Evolutionary conservation across 345 rosid genomes (phyloP).

Genomic region (Jatropha curcas): DNA sequence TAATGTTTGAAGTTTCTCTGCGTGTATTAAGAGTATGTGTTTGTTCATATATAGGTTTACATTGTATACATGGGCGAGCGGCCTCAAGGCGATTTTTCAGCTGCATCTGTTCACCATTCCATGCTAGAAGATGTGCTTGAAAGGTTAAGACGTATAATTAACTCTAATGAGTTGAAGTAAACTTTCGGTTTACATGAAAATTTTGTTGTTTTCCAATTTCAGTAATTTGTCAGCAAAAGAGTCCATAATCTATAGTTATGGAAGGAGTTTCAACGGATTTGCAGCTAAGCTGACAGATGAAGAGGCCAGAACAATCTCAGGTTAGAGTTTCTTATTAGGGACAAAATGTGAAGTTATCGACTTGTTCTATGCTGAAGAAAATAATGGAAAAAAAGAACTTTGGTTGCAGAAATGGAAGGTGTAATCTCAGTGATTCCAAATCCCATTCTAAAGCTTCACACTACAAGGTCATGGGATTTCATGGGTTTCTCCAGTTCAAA

Average conservation of each 20-base stretch:
- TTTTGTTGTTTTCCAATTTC: neutral
- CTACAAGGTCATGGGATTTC: conserved; percentile 31
- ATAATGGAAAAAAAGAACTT: neutral
- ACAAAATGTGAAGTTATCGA: no score
- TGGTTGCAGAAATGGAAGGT: conserved; percentile 22
- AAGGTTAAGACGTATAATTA: no score
- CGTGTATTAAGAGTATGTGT: no score
- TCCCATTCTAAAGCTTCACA: conserved; percentile 18
- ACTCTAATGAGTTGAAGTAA: no score
- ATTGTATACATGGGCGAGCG: conserved; percentile 38
- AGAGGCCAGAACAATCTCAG: conserved; percentile 10
- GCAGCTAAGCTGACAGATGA: conserved; percentile 12
- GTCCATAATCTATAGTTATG: neutral
- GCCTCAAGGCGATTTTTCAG: conserved; percentile 16
- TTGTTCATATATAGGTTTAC: conserved; percentile 20
- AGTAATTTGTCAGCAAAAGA: neutral
- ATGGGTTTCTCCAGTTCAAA: conserved; percentile 9
- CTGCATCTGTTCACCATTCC: conserved; percentile 24
- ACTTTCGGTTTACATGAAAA: no score
- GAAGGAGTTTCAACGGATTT: conserved; percentile 16
- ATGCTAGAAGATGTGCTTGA: conserved; percentile 34
- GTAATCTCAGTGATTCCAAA: conserved; percentile 29
- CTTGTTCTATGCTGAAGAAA: neutral
- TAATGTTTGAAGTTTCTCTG: neutral
- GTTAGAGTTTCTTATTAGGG: neutral